Conservation (phyloP, 1,284 basidiomycete species). For the Cryptococcus sp. region DNA sequence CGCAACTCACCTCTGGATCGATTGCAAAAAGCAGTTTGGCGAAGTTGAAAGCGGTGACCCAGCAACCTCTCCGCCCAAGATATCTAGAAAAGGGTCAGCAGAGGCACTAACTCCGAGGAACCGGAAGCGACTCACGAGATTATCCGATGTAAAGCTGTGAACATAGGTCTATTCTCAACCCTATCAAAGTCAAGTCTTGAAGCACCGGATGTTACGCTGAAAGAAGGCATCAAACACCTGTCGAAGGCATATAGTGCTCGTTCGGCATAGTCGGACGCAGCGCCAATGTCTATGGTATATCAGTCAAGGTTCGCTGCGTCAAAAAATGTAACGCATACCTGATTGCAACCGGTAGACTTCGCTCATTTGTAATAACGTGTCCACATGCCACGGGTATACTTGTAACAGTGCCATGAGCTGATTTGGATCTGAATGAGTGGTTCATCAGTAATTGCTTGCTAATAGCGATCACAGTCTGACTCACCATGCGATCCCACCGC, state of each 20-base stretch:
- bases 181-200: conserved; percentile 80
- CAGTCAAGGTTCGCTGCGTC: background rate
- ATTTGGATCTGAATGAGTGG: conserved; percentile 53
- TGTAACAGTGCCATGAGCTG: conserved; percentile 56
- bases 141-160: conserved; percentile 69
- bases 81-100: conserved; percentile 58
- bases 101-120: background rate
- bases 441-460: conserved; percentile 3
- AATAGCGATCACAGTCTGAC: conserved; percentile 25
- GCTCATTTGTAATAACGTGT: conserved; percentile 83
- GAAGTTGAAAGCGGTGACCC: conserved; percentile 85
- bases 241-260: conserved; percentile 87
- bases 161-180: conserved; percentile 53
- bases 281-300: conserved; percentile 65
- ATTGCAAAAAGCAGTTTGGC: conserved; percentile 75
- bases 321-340: conserved; percentile 55
- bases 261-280: conserved; percentile 80
- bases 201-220: conserved; percentile 74
- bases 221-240: conserved; percentile 76
- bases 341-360: conserved; percentile 75
- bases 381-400: conserved; percentile 73
- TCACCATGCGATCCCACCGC: conserved; percentile 75
- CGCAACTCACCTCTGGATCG: conserved; percentile 62
- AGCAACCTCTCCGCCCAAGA: conserved; percentile 79
- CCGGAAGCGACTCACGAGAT: conserved; percentile 61